Conservation (phyloP, 306 rosid genomes). For the Rosa persica region DNA sequence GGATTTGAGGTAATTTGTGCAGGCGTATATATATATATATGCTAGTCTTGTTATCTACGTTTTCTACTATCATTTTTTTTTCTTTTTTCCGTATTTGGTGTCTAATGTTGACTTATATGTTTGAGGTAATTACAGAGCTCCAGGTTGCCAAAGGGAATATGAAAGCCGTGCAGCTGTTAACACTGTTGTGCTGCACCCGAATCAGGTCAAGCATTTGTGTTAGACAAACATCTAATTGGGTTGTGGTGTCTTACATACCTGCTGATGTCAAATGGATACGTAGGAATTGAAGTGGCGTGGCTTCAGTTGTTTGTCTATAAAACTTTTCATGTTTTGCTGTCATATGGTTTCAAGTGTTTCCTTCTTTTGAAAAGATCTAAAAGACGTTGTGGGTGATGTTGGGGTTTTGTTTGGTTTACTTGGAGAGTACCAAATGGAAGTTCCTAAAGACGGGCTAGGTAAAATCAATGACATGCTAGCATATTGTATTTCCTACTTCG, state of each 20-base stretch:
- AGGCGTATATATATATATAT: neutral
- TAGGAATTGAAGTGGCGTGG: neutral
- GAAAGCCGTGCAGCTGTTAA: slow-evolving; percentile 98
- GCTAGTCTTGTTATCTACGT: neutral
- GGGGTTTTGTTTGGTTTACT: neutral
- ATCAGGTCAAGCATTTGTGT: slow-evolving; percentile 58
- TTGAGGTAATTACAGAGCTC: slow-evolving; percentile 64
- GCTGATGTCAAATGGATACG: neutral
- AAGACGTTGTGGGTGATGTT: neutral
- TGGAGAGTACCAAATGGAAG: neutral
- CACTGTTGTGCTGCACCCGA: slow-evolving; percentile 96
- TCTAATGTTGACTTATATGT: slow-evolving; percentile 14
- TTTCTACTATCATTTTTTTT: neutral
- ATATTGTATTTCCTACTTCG: neutral
- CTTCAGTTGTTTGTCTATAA: neutral
- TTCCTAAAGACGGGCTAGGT: neutral
- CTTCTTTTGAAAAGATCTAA: neutral
- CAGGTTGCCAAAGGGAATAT: slow-evolving; percentile 97
- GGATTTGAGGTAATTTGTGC: slow-evolving; percentile 78
- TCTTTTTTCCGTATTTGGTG: slow-evolving; percentile 5
- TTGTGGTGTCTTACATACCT: neutral
- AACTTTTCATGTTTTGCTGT: neutral
- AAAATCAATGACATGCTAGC: neutral
- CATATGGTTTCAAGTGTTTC: neutral
- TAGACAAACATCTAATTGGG: neutral